A percentile compares a stretch with the other conserved stretches of the same genome.
Evolutionary conservation across 768 basidiomycete genomes (phyloP).

Genomic region (Suillus subaureus): DNA sequence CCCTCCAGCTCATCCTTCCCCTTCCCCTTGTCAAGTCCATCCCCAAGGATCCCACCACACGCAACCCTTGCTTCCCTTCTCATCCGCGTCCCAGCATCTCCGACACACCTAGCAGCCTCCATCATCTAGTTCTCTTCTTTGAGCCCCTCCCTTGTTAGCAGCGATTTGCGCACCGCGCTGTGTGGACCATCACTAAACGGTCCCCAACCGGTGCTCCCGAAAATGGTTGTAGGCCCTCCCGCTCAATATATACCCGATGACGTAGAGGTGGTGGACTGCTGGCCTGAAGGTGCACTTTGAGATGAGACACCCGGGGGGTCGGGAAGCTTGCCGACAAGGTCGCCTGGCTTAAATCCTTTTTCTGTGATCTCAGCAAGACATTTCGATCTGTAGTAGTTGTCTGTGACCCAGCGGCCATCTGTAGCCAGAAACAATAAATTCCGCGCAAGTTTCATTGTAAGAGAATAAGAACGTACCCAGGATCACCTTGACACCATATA

Average conservation of each 20-base stretch:
- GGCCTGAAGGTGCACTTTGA: constrained; percentile 42
- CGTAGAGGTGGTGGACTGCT: constrained; percentile 23
- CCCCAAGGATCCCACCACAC: constrained; percentile 49
- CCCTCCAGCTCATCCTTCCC: constrained; percentile 33
- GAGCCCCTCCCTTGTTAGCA: constrained; percentile 78
- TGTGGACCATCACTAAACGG: constrained; percentile 89
- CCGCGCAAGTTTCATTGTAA: background rate
- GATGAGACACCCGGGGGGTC: constrained; percentile 62
- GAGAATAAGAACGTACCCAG: constrained; percentile 53
- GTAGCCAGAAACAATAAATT: background rate
- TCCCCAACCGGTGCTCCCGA: constrained; percentile 81
- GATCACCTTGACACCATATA: constrained; percentile 91
- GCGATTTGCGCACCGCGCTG: constrained; percentile 80
- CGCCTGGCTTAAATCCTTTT: constrained; percentile 82
- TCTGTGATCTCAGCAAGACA: constrained; percentile 73
- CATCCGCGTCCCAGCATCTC: constrained; percentile 62
- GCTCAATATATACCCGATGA: constrained; percentile 76
- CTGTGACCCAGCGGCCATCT: constrained; percentile 93
- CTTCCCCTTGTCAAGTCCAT: constrained; percentile 29
- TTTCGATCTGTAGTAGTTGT: constrained; percentile 95
- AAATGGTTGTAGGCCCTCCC: constrained; percentile 91
- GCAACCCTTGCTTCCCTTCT: constrained; percentile 55
- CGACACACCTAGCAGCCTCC: constrained; percentile 67
- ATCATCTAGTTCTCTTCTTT: constrained; percentile 93
- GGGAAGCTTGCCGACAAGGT: constrained; percentile 80